Base-by-base conservation (phyloP, 2,329 filamentous ascomycete genomes). In the Ophiosphaerella korrae region DNA sequence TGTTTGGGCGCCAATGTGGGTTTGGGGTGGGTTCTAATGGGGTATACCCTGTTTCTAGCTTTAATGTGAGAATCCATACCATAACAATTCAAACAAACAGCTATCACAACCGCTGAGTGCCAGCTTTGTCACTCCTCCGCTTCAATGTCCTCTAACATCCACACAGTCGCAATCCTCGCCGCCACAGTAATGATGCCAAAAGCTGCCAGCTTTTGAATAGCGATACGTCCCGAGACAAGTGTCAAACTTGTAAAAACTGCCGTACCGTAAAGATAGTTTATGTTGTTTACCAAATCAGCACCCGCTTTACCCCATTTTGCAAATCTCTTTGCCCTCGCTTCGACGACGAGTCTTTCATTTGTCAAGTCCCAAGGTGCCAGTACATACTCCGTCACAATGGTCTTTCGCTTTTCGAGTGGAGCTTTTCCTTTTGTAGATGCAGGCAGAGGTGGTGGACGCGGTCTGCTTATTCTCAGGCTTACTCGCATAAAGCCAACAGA, bases 211-310 rank as follows among this genome's bases (percentile, higher is more conserved):
- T 31, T 48, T 13, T 48, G 14, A 34, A 48, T 48, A 16, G 45
- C 45, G 18, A 23, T n/a, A 18, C 31, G 42, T 13, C 45, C 45
- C 7, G 26, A 35, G 12, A 48, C 31, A 11, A 48, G 33, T n/a
- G 45, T 48, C 23, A 48, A 12, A 16, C 45, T 42, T 8, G 45
- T 35, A 35, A 48, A 48, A 7, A 48, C n/a, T 1, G 45, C 45
- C 31, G 45, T 48, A 7, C 38, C 45, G 37, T 48, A 48, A 13
- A 48, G 23, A 18, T 48, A 48, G 16, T 42, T 48, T 12, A 37
- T 13, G 32, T 48, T 48, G 39, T 42, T 48, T 16, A 48, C 36
- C n/a, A 48, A 32, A 29, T 48, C 45, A 3, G 32, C 18, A 29
- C 21, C 21, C 9, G 45, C 33, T 23, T 48, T 42, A 31, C 38